phyloP scores from a whole-genome alignment of 2,329 filamentous ascomycete species.

The Fusarium odoratissimum region DNA sequence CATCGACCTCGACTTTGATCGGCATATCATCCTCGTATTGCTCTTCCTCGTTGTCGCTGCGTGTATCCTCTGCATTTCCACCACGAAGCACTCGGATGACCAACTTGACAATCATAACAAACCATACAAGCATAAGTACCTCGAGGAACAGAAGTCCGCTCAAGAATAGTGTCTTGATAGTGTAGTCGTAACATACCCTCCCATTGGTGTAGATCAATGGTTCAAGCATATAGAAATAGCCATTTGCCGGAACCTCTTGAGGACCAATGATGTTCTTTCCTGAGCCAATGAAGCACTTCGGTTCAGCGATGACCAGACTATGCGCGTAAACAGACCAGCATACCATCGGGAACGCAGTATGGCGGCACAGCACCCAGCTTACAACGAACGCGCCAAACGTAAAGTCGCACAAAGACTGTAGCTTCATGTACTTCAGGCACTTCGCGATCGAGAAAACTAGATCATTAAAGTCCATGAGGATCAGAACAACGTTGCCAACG shows the following conservation, averaged over 20 bases:
- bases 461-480: constrained; percentile 94
- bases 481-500: constrained; percentile 87
- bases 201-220: constrained; percentile 78
- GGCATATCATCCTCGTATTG: constrained; percentile 63
- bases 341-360: constrained; percentile 81
- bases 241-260: constrained; percentile 55
- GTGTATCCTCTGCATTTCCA: constrained; percentile 81
- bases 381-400: constrained; percentile 90
- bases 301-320: constrained; percentile 47
- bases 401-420: constrained; percentile 79
- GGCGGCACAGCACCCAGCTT: constrained; percentile 84
- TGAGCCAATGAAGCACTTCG: constrained; percentile 76
- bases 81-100: constrained; percentile 79
- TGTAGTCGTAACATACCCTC: constrained; percentile 80
- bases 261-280: constrained; percentile 66
- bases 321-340: constrained; percentile 74
- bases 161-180: constrained; percentile 82
- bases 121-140: constrained; percentile 85
- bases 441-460: constrained; percentile 76
- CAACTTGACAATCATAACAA: constrained; percentile 74
- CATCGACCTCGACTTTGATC: constrained; percentile 78
- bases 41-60: constrained; percentile 78
- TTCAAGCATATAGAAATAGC: constrained; percentile 73
- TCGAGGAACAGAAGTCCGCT: constrained; percentile 81
- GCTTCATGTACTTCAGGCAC: constrained; percentile 89